Conservation (phyloP, 1,139 yeast genomes). For the Scheffersomyces insectosa region DNA sequence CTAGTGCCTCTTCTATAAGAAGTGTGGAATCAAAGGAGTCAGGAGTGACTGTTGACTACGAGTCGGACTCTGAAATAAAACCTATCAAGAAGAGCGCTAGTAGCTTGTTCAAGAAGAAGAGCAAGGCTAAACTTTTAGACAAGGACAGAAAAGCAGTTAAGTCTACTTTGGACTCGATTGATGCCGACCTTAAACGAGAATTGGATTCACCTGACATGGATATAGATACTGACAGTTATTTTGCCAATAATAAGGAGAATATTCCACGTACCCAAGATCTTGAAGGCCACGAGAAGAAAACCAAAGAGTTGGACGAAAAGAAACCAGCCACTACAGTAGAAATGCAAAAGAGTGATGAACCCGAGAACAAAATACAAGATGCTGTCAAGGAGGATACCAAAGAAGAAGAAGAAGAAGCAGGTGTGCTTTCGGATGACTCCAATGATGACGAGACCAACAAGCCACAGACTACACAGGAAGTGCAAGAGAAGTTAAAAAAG, state of each 20-base stretch:
- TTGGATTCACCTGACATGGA: neutral
- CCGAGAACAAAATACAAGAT: conserved; percentile 1
- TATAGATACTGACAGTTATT: neutral
- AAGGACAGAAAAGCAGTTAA: conserved; percentile 7
- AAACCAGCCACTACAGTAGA: conserved; percentile 5
- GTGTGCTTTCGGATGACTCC: conserved; percentile 4
- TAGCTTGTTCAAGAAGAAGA: conserved; percentile 29
- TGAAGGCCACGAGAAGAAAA: conserved; percentile 7
- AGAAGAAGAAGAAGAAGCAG: conserved; percentile 9
- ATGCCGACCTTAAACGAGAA: neutral
- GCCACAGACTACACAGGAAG: conserved; percentile 42
- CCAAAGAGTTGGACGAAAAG: conserved; percentile 6
- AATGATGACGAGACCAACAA: conserved; percentile 13
- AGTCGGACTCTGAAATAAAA: conserved; percentile 26
- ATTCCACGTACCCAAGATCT: conserved; percentile 9
- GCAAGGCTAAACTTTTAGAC: conserved; percentile 12
- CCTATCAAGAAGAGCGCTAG: conserved; percentile 16
- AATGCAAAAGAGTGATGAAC: conserved; percentile 11
- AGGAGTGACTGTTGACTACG: conserved; percentile 32
- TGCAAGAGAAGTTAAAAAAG: conserved; percentile 48
- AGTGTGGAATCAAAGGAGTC: conserved; percentile 13
- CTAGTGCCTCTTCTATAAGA: neutral
- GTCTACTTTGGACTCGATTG: conserved; percentile 1
- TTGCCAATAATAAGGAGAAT: neutral
- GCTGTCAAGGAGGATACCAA: conserved; percentile 4